Evolutionary conservation across 139 green algal species (phyloP).

Genomic region (Closterium sp.): DNA sequence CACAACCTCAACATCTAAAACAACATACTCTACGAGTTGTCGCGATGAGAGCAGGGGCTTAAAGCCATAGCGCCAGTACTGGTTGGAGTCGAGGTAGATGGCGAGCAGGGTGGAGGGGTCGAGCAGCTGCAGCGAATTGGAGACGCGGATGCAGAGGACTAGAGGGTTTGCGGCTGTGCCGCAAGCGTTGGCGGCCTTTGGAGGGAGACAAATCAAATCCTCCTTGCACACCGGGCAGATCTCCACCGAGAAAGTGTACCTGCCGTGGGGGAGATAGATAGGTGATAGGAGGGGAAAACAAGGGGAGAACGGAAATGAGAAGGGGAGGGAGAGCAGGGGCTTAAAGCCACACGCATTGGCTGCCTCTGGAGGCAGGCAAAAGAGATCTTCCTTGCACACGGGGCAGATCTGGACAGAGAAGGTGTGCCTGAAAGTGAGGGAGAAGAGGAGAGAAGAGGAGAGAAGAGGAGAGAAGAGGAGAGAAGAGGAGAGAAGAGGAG

Average conservation of each 20-base stretch:
- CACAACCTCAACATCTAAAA: constrained; percentile 85
- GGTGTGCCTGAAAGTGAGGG: no score
- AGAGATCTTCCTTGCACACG: no score
- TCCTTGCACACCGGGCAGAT: constrained; percentile 86
- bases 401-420: no score
- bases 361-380: no score
- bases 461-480: no score
- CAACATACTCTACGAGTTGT: constrained; percentile 81
- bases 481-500: no score
- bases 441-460: no score
- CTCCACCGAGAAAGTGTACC: constrained; percentile 94
- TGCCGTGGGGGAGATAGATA: neutral
- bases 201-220: constrained; percentile 88
- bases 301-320: no score
- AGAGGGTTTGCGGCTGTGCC: constrained; percentile 82
- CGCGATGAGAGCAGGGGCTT: constrained; percentile 62
- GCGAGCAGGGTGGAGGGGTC: constrained; percentile 81
- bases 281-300: neutral
- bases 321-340: no score
- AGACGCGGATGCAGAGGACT: constrained; percentile 81
- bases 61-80: constrained; percentile 79
- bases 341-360: no score
- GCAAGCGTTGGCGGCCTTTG: constrained; percentile 67
- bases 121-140: constrained; percentile 78
- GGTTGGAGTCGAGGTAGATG: constrained; percentile 63